These are phyloP conservation scores for Rhizomucor miehei DNA, from an alignment of 371 early-diverging fungal genomes.

Conservation along the genomic window DNA sequence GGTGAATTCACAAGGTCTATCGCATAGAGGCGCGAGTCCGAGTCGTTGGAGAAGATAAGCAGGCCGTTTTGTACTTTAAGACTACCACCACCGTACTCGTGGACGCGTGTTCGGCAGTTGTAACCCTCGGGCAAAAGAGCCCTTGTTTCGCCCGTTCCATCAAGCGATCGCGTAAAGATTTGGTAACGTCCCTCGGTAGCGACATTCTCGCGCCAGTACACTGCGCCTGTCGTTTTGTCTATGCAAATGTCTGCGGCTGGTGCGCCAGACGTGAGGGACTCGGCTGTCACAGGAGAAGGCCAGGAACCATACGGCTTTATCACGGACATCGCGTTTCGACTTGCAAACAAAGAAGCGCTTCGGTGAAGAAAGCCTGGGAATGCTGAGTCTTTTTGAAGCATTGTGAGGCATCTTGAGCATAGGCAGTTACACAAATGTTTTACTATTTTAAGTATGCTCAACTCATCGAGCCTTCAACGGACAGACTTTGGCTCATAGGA, in stretches of 20 bases:
- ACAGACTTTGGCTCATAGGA: too few species aligned
- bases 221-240: slow-evolving; percentile 19
- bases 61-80: slow-evolving; percentile 55
- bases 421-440: too few species aligned
- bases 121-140: slow-evolving; percentile 30
- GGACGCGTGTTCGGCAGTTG: slow-evolving; percentile 56
- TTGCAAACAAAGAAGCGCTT: too few species aligned
- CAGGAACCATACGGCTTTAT: slow-evolving; percentile 41
- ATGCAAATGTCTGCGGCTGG: slow-evolving; percentile 24
- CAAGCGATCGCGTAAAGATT: slow-evolving; percentile 26
- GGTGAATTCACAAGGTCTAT: slow-evolving; percentile 30
- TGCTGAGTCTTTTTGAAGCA: too few species aligned
- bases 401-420: too few species aligned
- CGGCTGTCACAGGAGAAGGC: slow-evolving; percentile 43
- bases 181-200: slow-evolving; percentile 45
- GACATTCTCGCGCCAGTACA: slow-evolving; percentile 35
- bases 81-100: slow-evolving; percentile 75
- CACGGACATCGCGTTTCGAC: too few species aligned
- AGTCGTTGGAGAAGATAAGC: slow-evolving; percentile 63
- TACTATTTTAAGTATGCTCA: too few species aligned
- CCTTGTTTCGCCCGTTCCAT: slow-evolving; percentile 3
- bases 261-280: slow-evolving; percentile 30
- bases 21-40: slow-evolving; percentile 54
- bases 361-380: too few species aligned
- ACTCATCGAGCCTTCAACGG: too few species aligned